Percentiles rank a stretch among this genome's conserved stretches.
Evolutionary conservation across 371 early-diverging fungal species (phyloP).

Genomic region (Mortierella sp.): DNA sequence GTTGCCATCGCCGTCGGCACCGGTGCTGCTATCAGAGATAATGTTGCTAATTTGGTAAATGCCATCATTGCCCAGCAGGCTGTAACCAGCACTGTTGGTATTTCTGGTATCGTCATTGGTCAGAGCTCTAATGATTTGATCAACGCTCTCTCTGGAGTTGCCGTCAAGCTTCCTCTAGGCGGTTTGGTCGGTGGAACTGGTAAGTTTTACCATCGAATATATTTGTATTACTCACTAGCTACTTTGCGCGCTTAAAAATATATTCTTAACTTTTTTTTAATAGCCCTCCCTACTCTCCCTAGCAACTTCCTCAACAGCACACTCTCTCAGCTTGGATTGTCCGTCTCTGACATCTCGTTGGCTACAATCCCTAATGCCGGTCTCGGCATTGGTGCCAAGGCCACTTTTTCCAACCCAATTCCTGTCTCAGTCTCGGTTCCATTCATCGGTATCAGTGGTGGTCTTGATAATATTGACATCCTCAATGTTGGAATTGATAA

Average conservation of each 20-base stretch:
- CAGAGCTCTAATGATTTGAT: conserved; percentile 36
- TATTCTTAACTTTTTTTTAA: neutral
- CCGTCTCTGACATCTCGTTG: conserved; percentile 37
- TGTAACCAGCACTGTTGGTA: conserved; percentile 37
- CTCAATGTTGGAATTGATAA: conserved; percentile 40
- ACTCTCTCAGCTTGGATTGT: conserved; percentile 42
- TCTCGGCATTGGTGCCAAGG: conserved; percentile 41
- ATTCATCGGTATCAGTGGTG: conserved; percentile 47
- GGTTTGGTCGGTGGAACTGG: conserved; percentile 40
- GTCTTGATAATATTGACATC: conserved; percentile 45
- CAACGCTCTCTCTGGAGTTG: conserved; percentile 38
- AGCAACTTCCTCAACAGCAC: conserved; percentile 24
- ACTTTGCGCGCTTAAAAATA: neutral
- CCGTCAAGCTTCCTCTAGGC: conserved; percentile 34
- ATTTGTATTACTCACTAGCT: neutral
- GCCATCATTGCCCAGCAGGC: conserved; percentile 46
- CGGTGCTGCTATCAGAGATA: conserved; percentile 33
- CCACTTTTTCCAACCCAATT: conserved; percentile 50
- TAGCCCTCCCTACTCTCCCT: conserved; percentile 29
- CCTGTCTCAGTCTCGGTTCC: conserved; percentile 53
- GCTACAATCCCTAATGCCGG: conserved; percentile 54
- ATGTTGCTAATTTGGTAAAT: conserved; percentile 50
- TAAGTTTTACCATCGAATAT: neutral
- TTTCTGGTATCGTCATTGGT: conserved; percentile 47
- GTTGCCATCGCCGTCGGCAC: conserved; percentile 45